These are phyloP conservation scores for Chrysoporthe austroafricana DNA, from an alignment of 2,329 filamentous ascomycete species.

Conservation along the genomic window DNA sequence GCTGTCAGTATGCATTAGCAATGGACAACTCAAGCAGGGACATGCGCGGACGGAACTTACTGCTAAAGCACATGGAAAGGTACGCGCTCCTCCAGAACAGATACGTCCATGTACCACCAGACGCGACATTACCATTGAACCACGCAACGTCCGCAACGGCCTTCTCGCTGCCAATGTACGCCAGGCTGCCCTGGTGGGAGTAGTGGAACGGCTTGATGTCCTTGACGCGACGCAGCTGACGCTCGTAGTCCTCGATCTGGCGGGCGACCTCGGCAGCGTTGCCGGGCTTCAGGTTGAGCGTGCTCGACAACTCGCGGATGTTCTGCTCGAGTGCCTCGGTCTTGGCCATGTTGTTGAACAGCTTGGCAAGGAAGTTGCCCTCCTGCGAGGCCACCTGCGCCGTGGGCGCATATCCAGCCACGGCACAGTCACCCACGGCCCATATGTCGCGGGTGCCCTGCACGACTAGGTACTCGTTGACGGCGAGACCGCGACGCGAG, in stretches of 20 bases:
- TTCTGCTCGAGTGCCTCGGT: constrained; percentile 80
- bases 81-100: constrained; percentile 98
- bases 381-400: constrained; percentile 97
- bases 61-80: constrained; percentile 99
- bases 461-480: constrained; percentile 98
- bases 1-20: constrained; percentile 53
- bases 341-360: constrained; percentile 99
- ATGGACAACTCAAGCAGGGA: constrained; percentile 20
- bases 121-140: constrained; percentile 95
- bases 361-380: constrained; percentile 88
- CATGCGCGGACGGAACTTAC: constrained; percentile 62
- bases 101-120: constrained; percentile 91
- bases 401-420: constrained; percentile 96
- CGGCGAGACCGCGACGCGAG: constrained; percentile 89
- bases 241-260: constrained; percentile 86
- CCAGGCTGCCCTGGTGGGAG: constrained; percentile 94
- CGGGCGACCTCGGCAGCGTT: constrained; percentile 69
- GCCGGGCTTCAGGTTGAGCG: constrained; percentile 62
- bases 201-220: constrained; percentile 98
- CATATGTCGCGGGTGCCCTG: constrained; percentile 97
- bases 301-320: constrained; percentile 69
- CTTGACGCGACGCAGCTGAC: constrained; percentile 85
- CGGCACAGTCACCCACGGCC: constrained; percentile 96
- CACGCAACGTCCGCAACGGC: constrained; percentile 96
- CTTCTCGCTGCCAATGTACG: constrained; percentile 96